These are phyloP conservation scores for Boechera stricta DNA, from an alignment of 345 rosid genomes.

Conservation along the genomic window DNA sequence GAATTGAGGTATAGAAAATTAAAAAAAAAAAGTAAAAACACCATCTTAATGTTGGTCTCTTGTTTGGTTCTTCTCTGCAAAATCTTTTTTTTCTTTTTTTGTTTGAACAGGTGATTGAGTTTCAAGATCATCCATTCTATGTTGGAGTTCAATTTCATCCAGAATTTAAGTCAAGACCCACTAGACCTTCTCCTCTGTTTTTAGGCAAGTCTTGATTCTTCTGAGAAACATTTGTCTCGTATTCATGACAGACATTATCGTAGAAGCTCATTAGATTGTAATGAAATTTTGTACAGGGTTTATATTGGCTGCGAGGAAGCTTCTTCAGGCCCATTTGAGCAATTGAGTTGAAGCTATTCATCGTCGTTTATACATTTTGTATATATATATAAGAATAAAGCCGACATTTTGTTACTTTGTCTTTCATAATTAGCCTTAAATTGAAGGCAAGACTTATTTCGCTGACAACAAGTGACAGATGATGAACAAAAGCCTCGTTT, in stretches of 20 bases:
- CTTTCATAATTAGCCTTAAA: constrained; percentile 1
- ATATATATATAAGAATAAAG: constrained; percentile 10
- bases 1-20: constrained; percentile 70
- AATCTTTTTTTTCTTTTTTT: not conserved
- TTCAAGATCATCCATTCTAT: constrained; percentile 74
- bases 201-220: constrained; percentile 57
- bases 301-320: constrained; percentile 73
- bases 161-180: constrained; percentile 93
- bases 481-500: not conserved
- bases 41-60: constrained; percentile 13
- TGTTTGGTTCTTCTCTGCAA: constrained; percentile 4
- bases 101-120: constrained; percentile 65
- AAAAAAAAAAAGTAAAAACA: not conserved
- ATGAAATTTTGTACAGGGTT: constrained; percentile 57
- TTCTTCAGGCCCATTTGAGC: constrained; percentile 63
- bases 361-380: constrained; percentile 24
- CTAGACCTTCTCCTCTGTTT: constrained; percentile 86
- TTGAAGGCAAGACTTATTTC: constrained; percentile 9
- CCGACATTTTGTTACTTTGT: constrained; percentile 16
- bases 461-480: constrained; percentile 14
- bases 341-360: constrained; percentile 27
- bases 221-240: constrained; percentile 16
- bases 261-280: constrained; percentile 4
- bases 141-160: constrained; percentile 95
- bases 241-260: constrained; percentile 14